These are phyloP conservation scores for Bondarzewia mesenterica DNA, from an alignment of 1,284 basidiomycete genomes.

Conservation along the genomic window DNA sequence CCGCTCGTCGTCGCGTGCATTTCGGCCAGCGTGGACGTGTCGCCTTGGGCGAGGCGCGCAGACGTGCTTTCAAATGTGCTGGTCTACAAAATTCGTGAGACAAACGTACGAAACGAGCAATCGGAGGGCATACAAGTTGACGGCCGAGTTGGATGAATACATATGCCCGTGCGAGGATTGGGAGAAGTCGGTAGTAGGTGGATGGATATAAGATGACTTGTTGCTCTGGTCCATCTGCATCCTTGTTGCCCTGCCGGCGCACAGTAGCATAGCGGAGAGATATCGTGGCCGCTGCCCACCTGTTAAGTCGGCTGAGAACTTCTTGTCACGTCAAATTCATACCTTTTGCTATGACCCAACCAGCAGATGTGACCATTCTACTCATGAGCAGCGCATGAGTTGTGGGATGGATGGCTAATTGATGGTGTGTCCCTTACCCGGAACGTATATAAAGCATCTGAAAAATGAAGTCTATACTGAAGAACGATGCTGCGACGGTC, in stretches of 20 bases:
- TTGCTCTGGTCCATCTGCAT: slow-evolving; percentile 45
- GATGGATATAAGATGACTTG: slow-evolving; percentile 68
- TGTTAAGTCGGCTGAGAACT: not conserved
- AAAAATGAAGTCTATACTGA: slow-evolving; percentile 1
- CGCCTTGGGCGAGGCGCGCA: slow-evolving; percentile 42
- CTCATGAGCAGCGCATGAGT: not conserved
- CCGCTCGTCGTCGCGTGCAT: slow-evolving; percentile 68
- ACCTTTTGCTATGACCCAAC: slow-evolving; percentile 58
- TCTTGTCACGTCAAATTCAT: not conserved
- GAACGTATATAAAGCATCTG: slow-evolving; percentile 72
- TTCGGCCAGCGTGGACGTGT: slow-evolving; percentile 56
- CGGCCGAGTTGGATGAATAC: slow-evolving; percentile 65
- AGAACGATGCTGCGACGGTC: not conserved
- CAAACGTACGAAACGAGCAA: not conserved
- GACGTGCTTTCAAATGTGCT: slow-evolving; percentile 43
- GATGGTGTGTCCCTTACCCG: slow-evolving; percentile 27
- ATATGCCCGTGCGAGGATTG: slow-evolving; percentile 61
- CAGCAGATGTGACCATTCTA: slow-evolving; percentile 57
- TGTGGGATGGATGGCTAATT: not conserved
- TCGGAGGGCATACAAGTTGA: slow-evolving; percentile 38
- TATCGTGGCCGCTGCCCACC: slow-evolving; percentile 51
- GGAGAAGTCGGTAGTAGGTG: slow-evolving; percentile 62
- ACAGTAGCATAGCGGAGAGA: slow-evolving; percentile 70
- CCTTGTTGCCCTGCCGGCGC: slow-evolving; percentile 57
- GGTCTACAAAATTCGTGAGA: slow-evolving; percentile 24